Evolutionary conservation across 1,284 basidiomycete genomes (phyloP).

Genomic region (Leccinum proximum): DNA sequence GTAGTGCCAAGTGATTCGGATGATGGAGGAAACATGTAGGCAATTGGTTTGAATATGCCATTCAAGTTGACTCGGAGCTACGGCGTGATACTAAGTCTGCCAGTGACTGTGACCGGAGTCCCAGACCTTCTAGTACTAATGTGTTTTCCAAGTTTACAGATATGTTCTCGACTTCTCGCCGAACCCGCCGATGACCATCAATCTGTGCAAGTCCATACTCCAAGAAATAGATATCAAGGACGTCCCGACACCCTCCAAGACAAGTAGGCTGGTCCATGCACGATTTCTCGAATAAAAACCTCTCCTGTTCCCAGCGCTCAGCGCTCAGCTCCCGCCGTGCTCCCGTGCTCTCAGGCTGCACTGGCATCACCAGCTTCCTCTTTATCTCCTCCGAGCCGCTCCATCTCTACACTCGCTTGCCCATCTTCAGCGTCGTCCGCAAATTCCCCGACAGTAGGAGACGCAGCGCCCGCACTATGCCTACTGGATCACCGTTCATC

Average conservation of each 20-base stretch:
- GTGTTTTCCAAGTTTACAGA: background rate
- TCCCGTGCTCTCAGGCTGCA: background rate
- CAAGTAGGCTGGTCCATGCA: background rate
- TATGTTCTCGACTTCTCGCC: background rate
- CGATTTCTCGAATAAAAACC: background rate
- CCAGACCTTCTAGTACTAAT: no score
- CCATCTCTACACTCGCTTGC: background rate
- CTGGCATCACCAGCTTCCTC: background rate
- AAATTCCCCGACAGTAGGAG: background rate
- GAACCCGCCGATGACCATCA: background rate
- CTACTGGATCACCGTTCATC: conserved; percentile 3
- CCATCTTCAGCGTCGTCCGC: background rate
- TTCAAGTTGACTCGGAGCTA: no score
- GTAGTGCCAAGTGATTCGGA: background rate
- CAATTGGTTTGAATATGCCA: background rate
- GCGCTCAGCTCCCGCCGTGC: background rate
- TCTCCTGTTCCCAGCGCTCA: background rate
- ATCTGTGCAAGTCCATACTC: background rate
- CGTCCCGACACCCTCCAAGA: background rate
- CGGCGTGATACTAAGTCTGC: no score
- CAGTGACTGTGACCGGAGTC: no score
- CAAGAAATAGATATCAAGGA: background rate
- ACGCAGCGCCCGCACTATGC: background rate
- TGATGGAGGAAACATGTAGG: conserved; percentile 20
- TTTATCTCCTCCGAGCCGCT: background rate